These are phyloP conservation scores for Saccharomycopsis sp. DNA, from an alignment of 805 yeast genomes.

Conservation along the genomic window DNA sequence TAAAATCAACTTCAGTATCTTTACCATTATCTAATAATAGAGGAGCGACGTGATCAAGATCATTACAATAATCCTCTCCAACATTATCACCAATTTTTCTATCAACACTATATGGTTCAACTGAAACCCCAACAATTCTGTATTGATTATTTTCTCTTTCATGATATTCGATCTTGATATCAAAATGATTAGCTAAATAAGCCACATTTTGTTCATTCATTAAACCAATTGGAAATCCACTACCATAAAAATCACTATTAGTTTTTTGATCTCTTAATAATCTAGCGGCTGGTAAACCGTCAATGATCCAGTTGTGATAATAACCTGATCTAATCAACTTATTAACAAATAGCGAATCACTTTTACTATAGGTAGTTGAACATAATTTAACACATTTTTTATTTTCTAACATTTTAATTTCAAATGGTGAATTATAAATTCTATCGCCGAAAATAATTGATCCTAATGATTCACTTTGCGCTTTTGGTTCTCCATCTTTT, in stretches of 20 bases:
- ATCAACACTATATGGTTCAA: conserved; percentile 53
- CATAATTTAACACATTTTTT: conserved; percentile 64
- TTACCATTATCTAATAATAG: conserved; percentile 39
- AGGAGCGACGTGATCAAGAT: conserved; percentile 22
- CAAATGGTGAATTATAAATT: conserved; percentile 85
- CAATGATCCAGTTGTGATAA: conserved; percentile 85
- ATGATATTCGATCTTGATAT: conserved; percentile 75
- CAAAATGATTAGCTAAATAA: conserved; percentile 72
- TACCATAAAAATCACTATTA: conserved; percentile 52
- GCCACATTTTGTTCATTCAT: conserved; percentile 48
- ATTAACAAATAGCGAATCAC: conserved; percentile 68
- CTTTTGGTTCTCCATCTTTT: conserved; percentile 33
- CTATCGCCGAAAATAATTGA: conserved; percentile 93
- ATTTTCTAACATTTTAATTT: conserved; percentile 66
- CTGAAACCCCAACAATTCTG: conserved; percentile 88
- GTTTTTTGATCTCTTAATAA: conserved; percentile 47
- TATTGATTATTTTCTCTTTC: conserved; percentile 51
- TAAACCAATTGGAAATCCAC: conserved; percentile 73
- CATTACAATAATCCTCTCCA: conserved; percentile 1
- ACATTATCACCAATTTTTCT: conserved; percentile 5
- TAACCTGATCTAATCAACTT: conserved; percentile 75
- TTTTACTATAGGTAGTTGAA: conserved; percentile 40
- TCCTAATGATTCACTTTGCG: conserved; percentile 82
- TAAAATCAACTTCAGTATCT: conserved; percentile 54
- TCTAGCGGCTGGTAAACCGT: conserved; percentile 89